Base-by-base conservation (phyloP, 208 protist genomes). In the Zelonia costaricensis region DNA sequence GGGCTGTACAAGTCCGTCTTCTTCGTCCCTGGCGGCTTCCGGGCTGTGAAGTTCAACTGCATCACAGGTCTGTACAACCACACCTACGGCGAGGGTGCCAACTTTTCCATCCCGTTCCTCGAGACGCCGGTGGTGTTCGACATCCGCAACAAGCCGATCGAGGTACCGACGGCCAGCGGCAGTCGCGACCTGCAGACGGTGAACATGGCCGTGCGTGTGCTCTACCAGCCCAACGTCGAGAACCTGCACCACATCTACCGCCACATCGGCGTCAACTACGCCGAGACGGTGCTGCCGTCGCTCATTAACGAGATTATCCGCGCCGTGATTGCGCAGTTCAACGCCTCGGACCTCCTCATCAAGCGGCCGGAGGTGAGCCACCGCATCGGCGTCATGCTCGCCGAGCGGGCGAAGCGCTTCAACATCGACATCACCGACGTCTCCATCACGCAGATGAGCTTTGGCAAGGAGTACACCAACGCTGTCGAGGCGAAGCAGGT, bases 281-380 rank as follows among this genome's bases (percentile, higher is more conserved):
- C 96, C 30, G 96, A 99, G 68, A 96, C 97, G 45, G 97, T 99
- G 10, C 82, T 99, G 48, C 98, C 98, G 4, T 99, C 97, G 1
- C 97, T 99, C 31, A 93, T 97, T 31, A 99, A 99, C 75, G 98
- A 99, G 80, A 98, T 99, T 42, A 94, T 99, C 57, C 99, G 99
- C 57, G 83, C 90, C 42, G 97, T 99, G 0, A 98, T 99, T 56
- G 98, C 98, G 15, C 97, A 99, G 80, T 99, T 99, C 76, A 99
- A 99, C 76, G 98, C 98, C 7, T 85, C 95, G 0, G 98, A 99
- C 79, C 85, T 99, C 8, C 95, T 99, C 60, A 98, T 95, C 33
- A 93, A 97, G 87, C 91, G 98, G 55, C 96, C 93, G 28, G 84
- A 98, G 68, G 96, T 99, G 48, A 94, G 80, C 51, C 72, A 84